Conservation (phyloP, 108 stramenopile species). For the Stephanodiscus minutulus region DNA sequence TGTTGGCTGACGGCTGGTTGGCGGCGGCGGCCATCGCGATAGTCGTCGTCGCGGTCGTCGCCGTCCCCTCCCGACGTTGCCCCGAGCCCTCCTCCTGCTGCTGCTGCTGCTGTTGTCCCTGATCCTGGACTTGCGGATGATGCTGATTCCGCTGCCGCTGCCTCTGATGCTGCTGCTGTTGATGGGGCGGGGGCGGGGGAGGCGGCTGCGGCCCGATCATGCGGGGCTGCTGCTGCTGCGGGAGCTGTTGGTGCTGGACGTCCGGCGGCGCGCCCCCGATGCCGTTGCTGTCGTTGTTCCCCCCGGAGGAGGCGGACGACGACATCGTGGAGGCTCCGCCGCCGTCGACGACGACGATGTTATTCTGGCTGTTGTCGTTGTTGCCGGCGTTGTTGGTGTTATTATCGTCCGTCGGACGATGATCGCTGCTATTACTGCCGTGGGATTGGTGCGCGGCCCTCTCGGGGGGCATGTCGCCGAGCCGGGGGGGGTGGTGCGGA, state of each 20-base stretch:
- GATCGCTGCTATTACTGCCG: too few species aligned
- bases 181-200: background rate
- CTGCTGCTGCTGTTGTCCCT: background rate
- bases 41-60: background rate
- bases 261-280: background rate
- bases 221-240: background rate
- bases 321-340: too few species aligned
- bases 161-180: background rate
- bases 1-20: constrained; percentile 24
- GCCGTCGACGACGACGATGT: too few species aligned
- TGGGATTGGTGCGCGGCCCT: too few species aligned
- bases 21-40: background rate
- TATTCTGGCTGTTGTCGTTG: too few species aligned
- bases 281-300: background rate
- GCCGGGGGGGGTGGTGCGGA: too few species aligned
- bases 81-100: background rate
- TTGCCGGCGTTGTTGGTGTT: too few species aligned
- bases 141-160: background rate
- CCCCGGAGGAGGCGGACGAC: background rate
- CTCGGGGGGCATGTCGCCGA: too few species aligned
- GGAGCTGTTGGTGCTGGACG: background rate
- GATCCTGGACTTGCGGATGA: background rate
- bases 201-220: background rate
- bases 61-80: background rate
- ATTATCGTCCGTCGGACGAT: too few species aligned